These are phyloP conservation scores for Diaporthe batatas DNA, from an alignment of 2,329 filamentous ascomycete genomes.

Conservation along the genomic window DNA sequence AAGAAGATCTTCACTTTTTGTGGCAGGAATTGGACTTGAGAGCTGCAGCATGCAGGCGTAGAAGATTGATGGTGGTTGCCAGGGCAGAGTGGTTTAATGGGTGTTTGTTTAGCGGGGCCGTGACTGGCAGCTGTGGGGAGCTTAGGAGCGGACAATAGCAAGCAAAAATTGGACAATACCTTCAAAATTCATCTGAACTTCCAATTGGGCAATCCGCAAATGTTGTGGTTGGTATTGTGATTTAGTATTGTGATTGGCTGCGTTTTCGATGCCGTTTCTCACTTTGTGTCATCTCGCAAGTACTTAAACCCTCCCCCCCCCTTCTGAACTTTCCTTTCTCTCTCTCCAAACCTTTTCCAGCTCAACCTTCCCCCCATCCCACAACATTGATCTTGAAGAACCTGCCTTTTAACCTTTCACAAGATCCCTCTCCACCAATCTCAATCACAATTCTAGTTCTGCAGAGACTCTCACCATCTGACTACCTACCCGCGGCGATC, in stretches of 20 bases:
- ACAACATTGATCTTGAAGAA: neutral
- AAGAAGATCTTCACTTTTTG: neutral
- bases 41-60: neutral
- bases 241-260: constrained; percentile 19
- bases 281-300: neutral
- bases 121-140: neutral
- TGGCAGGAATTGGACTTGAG: neutral
- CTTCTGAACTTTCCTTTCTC: neutral
- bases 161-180: neutral
- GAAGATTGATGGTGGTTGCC: neutral
- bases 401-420: neutral
- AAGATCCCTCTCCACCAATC: neutral
- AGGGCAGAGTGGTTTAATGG: neutral
- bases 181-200: constrained; percentile 1
- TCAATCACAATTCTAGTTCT: neutral
- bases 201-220: neutral
- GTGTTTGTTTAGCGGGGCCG: neutral
- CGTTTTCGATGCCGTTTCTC: neutral
- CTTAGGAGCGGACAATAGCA: neutral
- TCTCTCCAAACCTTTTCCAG: neutral
- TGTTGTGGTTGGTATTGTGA: neutral
- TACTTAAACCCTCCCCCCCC: constrained; percentile 8
- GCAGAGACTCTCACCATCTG: neutral
- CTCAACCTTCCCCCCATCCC: neutral
- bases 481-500: neutral